Conservation (phyloP, 139 green algal genomes). For the Parachlorella kessleri region DNA sequence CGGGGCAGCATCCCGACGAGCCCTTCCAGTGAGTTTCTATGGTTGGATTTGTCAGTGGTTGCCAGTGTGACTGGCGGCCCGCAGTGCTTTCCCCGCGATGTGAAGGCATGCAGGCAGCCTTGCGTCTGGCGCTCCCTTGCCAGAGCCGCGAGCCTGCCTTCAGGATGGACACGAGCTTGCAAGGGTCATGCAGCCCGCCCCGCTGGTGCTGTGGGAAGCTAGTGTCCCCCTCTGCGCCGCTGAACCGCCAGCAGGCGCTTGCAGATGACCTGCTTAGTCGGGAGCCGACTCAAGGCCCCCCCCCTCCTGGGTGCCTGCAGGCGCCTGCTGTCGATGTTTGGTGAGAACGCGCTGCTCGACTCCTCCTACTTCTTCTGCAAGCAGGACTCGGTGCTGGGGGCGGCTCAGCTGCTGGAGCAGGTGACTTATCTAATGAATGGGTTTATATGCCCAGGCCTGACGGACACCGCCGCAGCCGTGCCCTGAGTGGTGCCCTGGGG, state of each 20-base stretch:
- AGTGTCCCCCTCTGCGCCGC: no score
- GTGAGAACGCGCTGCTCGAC: slow-evolving; percentile 37
- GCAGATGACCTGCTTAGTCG: no score
- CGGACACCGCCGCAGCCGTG: no score
- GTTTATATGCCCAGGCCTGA: background rate
- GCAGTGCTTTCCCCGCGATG: no score
- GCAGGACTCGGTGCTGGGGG: slow-evolving; percentile 45
- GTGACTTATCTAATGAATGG: background rate
- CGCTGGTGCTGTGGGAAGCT: no score
- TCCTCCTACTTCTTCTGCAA: slow-evolving; percentile 61
- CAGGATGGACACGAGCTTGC: no score
- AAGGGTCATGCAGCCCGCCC: no score
- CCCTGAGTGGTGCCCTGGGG: background rate
- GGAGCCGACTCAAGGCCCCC: no score
- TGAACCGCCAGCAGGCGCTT: no score
- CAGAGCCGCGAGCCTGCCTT: no score
- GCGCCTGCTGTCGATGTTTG: slow-evolving; percentile 34
- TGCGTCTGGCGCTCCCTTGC: no score
- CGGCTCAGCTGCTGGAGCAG: slow-evolving; percentile 38
- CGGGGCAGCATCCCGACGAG: slow-evolving; percentile 20
- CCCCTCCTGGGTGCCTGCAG: background rate
- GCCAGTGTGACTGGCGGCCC: background rate
- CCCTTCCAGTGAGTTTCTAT: background rate
- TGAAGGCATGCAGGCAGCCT: no score
- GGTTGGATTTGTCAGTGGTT: background rate